A percentile compares a stretch with the other conserved stretches of the same genome.
phyloP scores from a whole-genome alignment of 78 protist species.

The Dictyostelium brefeldianum region DNA sequence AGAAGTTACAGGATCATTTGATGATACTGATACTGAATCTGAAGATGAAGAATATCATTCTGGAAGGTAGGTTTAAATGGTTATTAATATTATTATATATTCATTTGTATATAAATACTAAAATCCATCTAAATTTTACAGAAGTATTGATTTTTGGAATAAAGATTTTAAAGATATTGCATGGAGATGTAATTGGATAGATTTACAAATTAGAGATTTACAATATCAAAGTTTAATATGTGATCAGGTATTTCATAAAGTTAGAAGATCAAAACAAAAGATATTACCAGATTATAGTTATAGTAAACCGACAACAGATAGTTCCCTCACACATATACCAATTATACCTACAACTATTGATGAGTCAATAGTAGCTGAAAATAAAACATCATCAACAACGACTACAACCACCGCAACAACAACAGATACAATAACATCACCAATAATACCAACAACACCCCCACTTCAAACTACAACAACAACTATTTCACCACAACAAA shows the following conservation, averaged over 20 bases:
- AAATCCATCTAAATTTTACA: background rate
- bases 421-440: background rate
- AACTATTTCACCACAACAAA: background rate
- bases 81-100: too few species aligned
- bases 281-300: background rate
- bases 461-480: background rate
- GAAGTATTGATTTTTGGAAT: constrained; percentile 52
- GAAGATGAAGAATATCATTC: constrained; percentile 42
- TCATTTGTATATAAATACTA: too few species aligned
- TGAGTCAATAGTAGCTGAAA: background rate
- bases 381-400: background rate
- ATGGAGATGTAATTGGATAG: constrained; percentile 75
- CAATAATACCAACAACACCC: background rate
- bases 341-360: too few species aligned
- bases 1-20: background rate
- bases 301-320: background rate
- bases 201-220: constrained; percentile 62
- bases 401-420: background rate
- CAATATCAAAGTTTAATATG: constrained; percentile 55
- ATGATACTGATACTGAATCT: constrained; percentile 47
- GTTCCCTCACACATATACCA: background rate
- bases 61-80: constrained; percentile 7
- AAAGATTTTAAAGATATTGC: constrained; percentile 51
- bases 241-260: constrained; percentile 45
- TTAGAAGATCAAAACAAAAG: constrained; percentile 40